Evolutionary conservation across 306 rosid species (phyloP).

Genomic region (Cicer chorassanicum): DNA sequence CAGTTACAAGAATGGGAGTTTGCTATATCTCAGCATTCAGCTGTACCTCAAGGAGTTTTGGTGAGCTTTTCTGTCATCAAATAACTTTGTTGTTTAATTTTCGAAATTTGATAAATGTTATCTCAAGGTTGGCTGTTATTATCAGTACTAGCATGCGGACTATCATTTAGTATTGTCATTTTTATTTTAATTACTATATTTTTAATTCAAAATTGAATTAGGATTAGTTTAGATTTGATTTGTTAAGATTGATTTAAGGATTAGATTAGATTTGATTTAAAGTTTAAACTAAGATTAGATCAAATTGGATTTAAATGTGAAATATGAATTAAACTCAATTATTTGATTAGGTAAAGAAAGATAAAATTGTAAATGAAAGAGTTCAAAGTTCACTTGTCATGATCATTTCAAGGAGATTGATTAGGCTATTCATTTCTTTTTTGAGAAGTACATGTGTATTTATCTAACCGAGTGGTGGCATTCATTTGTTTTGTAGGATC

Average conservation of each 20-base stretch:
- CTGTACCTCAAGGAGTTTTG: slow-evolving; percentile 88
- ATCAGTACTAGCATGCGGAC: background rate
- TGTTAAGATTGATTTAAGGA: too few species aligned
- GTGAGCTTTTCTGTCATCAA: slow-evolving; percentile 51
- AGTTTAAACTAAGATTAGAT: too few species aligned
- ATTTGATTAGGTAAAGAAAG: too few species aligned
- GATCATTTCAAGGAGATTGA: slow-evolving; percentile 2
- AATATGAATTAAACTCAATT: too few species aligned
- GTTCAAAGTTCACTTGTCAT: background rate
- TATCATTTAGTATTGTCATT: too few species aligned
- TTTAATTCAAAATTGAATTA: too few species aligned
- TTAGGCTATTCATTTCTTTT: slow-evolving; percentile 4
- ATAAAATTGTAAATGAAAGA: too few species aligned
- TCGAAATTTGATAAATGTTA: background rate
- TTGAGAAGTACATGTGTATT: background rate
- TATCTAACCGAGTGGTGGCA: slow-evolving; percentile 19
- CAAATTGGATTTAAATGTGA: too few species aligned
- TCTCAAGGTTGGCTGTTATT: slow-evolving; percentile 6
- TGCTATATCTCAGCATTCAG: slow-evolving; percentile 85
- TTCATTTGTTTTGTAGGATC: slow-evolving; percentile 61
- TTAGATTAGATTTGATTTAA: too few species aligned
- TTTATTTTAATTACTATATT: too few species aligned
- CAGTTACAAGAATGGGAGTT: slow-evolving; percentile 85
- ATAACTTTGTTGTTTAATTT: slow-evolving; percentile 14
- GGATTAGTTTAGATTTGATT: too few species aligned